phyloP scores from a whole-genome alignment of 1,139 yeast genomes.

The Hanseniaspora uvarum region DNA sequence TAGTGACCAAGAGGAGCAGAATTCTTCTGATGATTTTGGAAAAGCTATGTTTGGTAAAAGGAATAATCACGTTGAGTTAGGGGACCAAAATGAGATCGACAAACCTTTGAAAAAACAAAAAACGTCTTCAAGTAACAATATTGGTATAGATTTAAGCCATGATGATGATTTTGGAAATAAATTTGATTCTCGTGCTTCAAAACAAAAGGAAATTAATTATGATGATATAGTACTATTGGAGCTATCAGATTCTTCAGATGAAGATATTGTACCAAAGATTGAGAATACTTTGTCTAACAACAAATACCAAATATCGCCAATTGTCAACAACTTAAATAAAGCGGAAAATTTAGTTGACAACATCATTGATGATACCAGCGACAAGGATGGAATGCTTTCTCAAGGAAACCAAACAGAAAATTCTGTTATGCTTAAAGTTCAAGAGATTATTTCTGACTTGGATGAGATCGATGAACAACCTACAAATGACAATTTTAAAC shows the following conservation, averaged over 20 bases:
- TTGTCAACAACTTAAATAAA: background rate
- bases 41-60: background rate
- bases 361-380: background rate
- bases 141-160: background rate
- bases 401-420: background rate
- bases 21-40: background rate
- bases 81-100: background rate
- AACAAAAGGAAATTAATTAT: background rate
- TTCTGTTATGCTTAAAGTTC: constrained; percentile 4
- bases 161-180: background rate
- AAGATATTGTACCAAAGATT: background rate
- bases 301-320: background rate
- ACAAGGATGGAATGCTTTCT: background rate
- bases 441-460: background rate
- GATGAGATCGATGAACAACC: background rate
- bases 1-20: background rate
- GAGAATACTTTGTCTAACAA: background rate
- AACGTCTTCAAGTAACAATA: no score
- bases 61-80: background rate
- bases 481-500: background rate
- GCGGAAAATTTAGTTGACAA: background rate
- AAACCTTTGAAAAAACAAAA: background rate
- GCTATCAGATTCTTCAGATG: constrained; percentile 1
- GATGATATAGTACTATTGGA: background rate
- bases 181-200: background rate